Base-by-base conservation (phyloP, 2,329 filamentous ascomycete genomes). In the Incumbomyces delicatus region DNA sequence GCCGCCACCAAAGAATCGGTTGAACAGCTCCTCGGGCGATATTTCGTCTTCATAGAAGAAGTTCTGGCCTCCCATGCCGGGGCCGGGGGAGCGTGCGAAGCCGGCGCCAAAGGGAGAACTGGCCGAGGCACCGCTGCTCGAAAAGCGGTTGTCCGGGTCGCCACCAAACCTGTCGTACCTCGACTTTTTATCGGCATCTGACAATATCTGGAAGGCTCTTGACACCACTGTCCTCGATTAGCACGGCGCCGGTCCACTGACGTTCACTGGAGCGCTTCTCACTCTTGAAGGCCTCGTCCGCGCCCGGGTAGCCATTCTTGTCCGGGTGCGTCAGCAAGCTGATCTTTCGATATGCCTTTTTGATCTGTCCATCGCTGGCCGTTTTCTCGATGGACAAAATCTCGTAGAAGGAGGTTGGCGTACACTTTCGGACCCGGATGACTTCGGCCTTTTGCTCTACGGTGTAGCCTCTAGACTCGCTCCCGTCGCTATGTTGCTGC, bases 231-330 rank as follows among this genome's bases (percentile, higher is more conserved):
- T 6, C 31, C 52, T 33, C 33, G n/a, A 32, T 57, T 44, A 50
- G 39, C 13, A 27, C 38, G 44, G n/a, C n/a, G n/a, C n/a, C n/a
- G n/a, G n/a, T n/a, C n/a, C n/a, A n/a, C n/a, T n/a, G n/a, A n/a
- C n/a, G n/a, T n/a, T n/a, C n/a, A n/a, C n/a, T n/a, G n/a, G n/a
- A n/a, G n/a, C n/a, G n/a, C n/a, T n/a, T 68, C 74, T 66, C 61
- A 80, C 77, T 85, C 73, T 98, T 98, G 72, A 98, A 98, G 29
- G 92, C 92, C 71, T 98, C 92, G 64, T 95, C 92, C 46, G 92
- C 90, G 50, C 94, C 81, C 32, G 90, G 83, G 64, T 95, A 89
- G 42, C 89, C 89, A 74, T 98, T 98, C 74, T 98, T 98, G 73
- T 98, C 92, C 53, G 92, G 92, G 73, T 98, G 92, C 50, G 92